phyloP scores from a whole-genome alignment of 768 basidiomycete genomes.

The Amanita phalloides region DNA sequence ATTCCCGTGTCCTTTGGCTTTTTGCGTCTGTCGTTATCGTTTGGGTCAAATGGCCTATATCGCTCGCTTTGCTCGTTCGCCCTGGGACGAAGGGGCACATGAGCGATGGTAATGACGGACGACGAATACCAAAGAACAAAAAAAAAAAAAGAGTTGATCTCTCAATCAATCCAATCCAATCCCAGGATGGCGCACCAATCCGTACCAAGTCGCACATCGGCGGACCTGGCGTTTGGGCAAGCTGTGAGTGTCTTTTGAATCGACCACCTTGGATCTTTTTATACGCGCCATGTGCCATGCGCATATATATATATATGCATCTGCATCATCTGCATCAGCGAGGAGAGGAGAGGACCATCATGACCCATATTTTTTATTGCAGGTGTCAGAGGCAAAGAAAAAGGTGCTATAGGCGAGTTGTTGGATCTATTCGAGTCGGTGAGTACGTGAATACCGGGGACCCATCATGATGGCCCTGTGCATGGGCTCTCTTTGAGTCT shows the following conservation, averaged over 20 bases:
- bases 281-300: not conserved
- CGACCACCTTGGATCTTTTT: not conserved
- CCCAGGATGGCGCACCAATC: slow-evolving; percentile 57
- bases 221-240: slow-evolving; percentile 81
- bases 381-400: slow-evolving; percentile 77
- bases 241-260: slow-evolving; percentile 32
- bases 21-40: not conserved
- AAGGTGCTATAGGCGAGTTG: slow-evolving; percentile 63
- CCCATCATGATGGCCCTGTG: not conserved
- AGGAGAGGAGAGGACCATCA: too few relatives aligned
- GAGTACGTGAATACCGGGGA: slow-evolving; percentile 12
- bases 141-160: too few relatives aligned
- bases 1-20: not conserved
- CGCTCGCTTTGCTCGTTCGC: too few relatives aligned
- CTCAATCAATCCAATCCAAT: too few relatives aligned
- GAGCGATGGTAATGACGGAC: too few relatives aligned
- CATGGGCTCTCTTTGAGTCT: too few relatives aligned
- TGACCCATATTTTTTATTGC: too few relatives aligned
- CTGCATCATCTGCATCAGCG: too few relatives aligned
- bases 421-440: slow-evolving; percentile 75
- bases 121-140: too few relatives aligned
- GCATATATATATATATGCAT: too few relatives aligned
- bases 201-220: slow-evolving; percentile 59
- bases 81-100: too few relatives aligned
- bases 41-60: not conserved